Evolutionary conservation across 2,329 filamentous ascomycete species (phyloP).

Genomic region (Exophiala bonariae): DNA sequence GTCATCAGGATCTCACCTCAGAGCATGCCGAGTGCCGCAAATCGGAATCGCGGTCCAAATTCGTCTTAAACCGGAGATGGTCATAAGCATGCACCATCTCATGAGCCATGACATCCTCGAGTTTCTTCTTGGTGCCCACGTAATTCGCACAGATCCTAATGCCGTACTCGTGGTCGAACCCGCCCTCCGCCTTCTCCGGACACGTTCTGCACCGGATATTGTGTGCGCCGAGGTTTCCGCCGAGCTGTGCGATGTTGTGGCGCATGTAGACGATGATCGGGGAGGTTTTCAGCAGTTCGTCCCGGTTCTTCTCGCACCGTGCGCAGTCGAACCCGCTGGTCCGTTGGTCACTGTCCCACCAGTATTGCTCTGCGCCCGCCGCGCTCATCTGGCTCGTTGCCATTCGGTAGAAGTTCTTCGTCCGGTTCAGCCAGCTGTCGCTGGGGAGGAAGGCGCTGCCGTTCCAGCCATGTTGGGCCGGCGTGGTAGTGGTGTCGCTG

Average conservation of each 20-base stretch:
- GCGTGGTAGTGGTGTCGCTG: conserved; percentile 12
- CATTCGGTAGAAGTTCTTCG: conserved; percentile 84
- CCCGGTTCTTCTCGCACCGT: conserved; percentile 76
- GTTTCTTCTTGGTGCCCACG: conserved; percentile 72
- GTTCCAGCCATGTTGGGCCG: conserved; percentile 6
- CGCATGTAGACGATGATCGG: conserved; percentile 85
- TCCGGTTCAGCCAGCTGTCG: conserved; percentile 53
- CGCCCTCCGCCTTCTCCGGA: conserved; percentile 70
- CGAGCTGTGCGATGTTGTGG: conserved; percentile 76
- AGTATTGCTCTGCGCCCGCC: conserved; percentile 73
- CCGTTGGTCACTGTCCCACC: conserved; percentile 70
- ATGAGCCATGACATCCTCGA: conserved; percentile 93
- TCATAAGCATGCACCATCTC: conserved; percentile 99
- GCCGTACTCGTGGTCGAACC: conserved; percentile 82
- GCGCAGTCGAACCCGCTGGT: conserved; percentile 78
- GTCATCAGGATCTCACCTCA: conserved; percentile 75
- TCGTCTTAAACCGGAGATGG: conserved; percentile 85
- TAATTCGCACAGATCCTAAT: conserved; percentile 94
- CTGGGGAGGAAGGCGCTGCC: conserved; percentile 31
- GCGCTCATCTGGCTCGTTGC: conserved; percentile 70
- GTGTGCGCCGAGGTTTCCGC: conserved; percentile 68
- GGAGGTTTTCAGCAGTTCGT: conserved; percentile 81
- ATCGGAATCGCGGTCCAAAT: conserved; percentile 67
- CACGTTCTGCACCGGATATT: conserved; percentile 87
- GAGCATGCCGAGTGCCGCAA: conserved; percentile 90